Evolutionary conservation across 2,329 filamentous ascomycete species (phyloP).

Genomic region (Niveomyces coronatus): DNA sequence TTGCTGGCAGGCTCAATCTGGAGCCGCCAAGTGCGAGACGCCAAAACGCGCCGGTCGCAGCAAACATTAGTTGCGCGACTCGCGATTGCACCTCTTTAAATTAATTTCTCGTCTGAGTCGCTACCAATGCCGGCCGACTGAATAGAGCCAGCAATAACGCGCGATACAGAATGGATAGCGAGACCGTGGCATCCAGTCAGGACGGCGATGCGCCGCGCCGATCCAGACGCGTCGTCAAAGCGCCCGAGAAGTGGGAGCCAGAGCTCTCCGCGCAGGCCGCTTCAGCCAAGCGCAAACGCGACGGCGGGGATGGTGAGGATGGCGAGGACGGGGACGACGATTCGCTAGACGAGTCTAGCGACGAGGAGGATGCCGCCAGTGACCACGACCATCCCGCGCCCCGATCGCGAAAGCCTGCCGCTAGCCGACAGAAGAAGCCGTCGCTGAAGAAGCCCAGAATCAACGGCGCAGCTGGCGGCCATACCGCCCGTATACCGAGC

Average conservation of each 20-base stretch:
- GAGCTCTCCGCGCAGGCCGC: slow-evolving; percentile 31
- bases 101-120: slow-evolving; percentile 3
- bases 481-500: slow-evolving; percentile 36
- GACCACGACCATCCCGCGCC: slow-evolving; percentile 30
- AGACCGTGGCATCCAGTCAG: slow-evolving; percentile 41
- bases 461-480: slow-evolving; percentile 39
- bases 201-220: slow-evolving; percentile 49
- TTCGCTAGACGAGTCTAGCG: slow-evolving; percentile 32
- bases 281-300: slow-evolving; percentile 49
- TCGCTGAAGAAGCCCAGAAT: slow-evolving; percentile 54
- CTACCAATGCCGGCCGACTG: slow-evolving; percentile 12
- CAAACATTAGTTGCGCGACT: slow-evolving; percentile 15
- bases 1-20: background rate
- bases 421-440: slow-evolving; percentile 41
- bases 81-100: slow-evolving; percentile 16
- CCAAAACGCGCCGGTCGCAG: slow-evolving; percentile 19
- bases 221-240: slow-evolving; percentile 57
- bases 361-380: slow-evolving; percentile 38
- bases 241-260: slow-evolving; percentile 49
- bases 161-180: slow-evolving; percentile 40
- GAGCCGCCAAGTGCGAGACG: slow-evolving; percentile 8
- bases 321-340: slow-evolving; percentile 38
- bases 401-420: slow-evolving; percentile 28
- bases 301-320: slow-evolving; percentile 36
- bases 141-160: slow-evolving; percentile 1